These are phyloP conservation scores for Solanum rostratum DNA, from an alignment of 257 asterid genomes.

Conservation along the genomic window DNA sequence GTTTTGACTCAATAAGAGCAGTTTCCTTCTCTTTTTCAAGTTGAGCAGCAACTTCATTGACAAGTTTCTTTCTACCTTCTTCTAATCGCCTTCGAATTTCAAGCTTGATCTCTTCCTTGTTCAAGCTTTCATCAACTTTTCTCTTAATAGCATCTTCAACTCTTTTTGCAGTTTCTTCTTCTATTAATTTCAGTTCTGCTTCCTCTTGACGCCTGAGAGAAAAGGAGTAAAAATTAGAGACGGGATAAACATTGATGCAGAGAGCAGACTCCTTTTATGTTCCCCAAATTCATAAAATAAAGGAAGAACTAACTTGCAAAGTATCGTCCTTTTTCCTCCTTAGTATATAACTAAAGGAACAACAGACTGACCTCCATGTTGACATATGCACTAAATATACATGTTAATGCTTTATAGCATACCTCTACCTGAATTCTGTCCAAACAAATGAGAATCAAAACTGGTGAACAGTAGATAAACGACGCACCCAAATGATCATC, in stretches of 20 bases:
- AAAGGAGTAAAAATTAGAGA: constrained; percentile 15
- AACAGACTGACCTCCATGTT: constrained; percentile 85
- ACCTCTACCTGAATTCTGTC: constrained; percentile 94
- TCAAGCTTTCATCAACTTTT: constrained; percentile 75
- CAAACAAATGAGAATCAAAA: constrained; percentile 84
- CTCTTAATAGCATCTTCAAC: constrained; percentile 61
- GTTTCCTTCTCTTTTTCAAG: constrained; percentile 77
- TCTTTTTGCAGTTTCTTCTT: constrained; percentile 94
- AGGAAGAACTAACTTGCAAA: constrained; percentile 8
- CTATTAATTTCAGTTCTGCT: constrained; percentile 79
- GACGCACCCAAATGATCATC: constrained; percentile 74
- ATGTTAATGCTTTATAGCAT: constrained; percentile 80
- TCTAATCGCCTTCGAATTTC: constrained; percentile 55
- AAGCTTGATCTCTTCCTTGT: constrained; percentile 42
- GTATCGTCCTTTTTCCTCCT: constrained; percentile 16
- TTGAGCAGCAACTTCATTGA: constrained; percentile 67
- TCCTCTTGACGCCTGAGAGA: constrained; percentile 77
- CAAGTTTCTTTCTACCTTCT: constrained; percentile 82
- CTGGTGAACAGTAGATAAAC: constrained; percentile 75
- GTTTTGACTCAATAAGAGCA: constrained; percentile 48
- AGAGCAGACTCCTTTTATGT: not conserved
- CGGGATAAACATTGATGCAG: not conserved
- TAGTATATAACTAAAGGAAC: constrained; percentile 35
- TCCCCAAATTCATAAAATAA: constrained; percentile 3
- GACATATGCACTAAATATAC: constrained; percentile 58